A percentile compares a stretch with the other conserved stretches of the same genome.
phyloP scores from a whole-genome alignment of 257 asterid genomes.

The Ballota nigra region DNA sequence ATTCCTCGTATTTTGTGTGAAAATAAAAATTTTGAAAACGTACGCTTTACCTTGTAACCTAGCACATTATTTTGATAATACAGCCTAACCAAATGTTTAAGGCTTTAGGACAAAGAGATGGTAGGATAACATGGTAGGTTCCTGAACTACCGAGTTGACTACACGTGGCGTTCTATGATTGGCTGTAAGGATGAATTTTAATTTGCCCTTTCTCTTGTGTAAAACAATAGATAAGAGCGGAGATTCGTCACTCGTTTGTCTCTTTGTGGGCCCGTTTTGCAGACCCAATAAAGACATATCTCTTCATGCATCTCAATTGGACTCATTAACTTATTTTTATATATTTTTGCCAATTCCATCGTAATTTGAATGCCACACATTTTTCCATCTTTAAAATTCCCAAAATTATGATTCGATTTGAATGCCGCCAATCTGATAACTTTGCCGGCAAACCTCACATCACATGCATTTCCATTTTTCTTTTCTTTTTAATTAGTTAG shows the following conservation, averaged over 20 bases:
- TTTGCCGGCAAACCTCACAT: not conserved
- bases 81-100: not conserved
- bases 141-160: not conserved
- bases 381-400: not conserved
- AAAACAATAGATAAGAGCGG: not conserved
- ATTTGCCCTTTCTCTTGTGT: not conserved
- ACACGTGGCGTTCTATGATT: conserved; percentile 8
- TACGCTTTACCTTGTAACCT: too few species aligned
- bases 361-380: not conserved
- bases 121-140: conserved; percentile 7
- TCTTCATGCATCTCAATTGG: not conserved
- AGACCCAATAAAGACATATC: conserved; percentile 4
- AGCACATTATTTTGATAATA: not conserved
- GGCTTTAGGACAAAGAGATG: not conserved
- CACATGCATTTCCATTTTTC: not conserved
- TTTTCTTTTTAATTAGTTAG: not conserved
- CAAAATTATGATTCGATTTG: not conserved
- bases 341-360: not conserved
- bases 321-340: not conserved
- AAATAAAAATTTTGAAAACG: too few species aligned
- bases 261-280: not conserved
- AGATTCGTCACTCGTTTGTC: not conserved
- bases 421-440: not conserved
- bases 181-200: not conserved
- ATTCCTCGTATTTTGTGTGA: too few species aligned